These are phyloP conservation scores for Xylariaceae sp. DNA, from an alignment of 2,329 filamentous ascomycete species.

Conservation along the genomic window DNA sequence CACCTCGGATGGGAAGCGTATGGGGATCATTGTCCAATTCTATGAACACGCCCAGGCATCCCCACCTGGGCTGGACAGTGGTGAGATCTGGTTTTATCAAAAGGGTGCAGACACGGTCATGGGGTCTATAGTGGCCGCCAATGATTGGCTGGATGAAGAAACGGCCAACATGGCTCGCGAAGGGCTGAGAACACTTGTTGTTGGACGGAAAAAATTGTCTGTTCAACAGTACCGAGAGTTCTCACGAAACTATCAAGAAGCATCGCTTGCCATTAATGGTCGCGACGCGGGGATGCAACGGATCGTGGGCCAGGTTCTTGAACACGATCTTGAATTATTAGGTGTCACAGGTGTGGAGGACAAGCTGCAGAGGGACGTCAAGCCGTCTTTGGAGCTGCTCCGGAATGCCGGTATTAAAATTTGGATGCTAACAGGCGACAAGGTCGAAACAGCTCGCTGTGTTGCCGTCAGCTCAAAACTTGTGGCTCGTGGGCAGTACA, in stretches of 20 bases:
- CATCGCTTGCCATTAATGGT: slow-evolving; percentile 72
- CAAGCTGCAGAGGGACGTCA: slow-evolving; percentile 92
- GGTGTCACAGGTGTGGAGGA: slow-evolving; percentile 99
- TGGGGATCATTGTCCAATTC: slow-evolving; percentile 95
- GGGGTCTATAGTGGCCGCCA: slow-evolving; percentile 89
- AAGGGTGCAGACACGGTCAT: slow-evolving; percentile 99
- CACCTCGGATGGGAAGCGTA: slow-evolving; percentile 94
- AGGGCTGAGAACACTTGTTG: slow-evolving; percentile 86
- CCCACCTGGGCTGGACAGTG: slow-evolving; percentile 45
- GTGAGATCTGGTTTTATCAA: slow-evolving; percentile 97
- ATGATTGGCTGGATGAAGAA: slow-evolving; percentile 98
- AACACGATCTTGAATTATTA: slow-evolving; percentile 83
- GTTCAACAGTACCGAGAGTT: slow-evolving; percentile 78
- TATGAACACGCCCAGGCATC: slow-evolving; percentile 52
- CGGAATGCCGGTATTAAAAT: slow-evolving; percentile 98
- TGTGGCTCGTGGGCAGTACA: slow-evolving; percentile 88
- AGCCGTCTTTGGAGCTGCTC: slow-evolving; percentile 87
- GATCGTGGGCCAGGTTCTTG: slow-evolving; percentile 76
- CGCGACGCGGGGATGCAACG: slow-evolving; percentile 79
- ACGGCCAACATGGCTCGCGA: slow-evolving; percentile 99
- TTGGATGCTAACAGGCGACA: slow-evolving; percentile 99
- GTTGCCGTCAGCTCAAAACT: slow-evolving; percentile 94
- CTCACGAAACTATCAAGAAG: slow-evolving; percentile 67
- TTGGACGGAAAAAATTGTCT: slow-evolving; percentile 86
- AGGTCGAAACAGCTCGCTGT: slow-evolving; percentile 94